phyloP scores from a whole-genome alignment of 768 basidiomycete species.

The Saitozyma podzolica region DNA sequence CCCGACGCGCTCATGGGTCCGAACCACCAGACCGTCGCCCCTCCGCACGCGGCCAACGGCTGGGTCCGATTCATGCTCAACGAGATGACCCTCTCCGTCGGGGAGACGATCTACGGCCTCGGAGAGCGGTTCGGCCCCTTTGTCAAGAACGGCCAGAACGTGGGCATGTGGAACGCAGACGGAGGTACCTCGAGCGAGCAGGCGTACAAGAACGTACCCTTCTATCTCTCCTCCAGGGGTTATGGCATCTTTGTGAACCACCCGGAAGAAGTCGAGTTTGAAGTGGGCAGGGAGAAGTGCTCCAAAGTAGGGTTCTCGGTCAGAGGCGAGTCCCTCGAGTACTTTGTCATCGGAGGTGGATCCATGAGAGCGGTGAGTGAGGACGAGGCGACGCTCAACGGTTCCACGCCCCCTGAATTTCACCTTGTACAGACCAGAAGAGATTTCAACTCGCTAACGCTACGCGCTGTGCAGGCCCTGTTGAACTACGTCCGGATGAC shows the following conservation, averaged over 20 bases:
- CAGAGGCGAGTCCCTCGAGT: constrained; percentile 65
- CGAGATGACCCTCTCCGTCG: constrained; percentile 66
- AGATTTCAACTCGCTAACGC: too few species aligned
- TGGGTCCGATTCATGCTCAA: constrained; percentile 49
- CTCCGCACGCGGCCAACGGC: constrained; percentile 38
- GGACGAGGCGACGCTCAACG: constrained; percentile 5
- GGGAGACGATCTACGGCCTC: constrained; percentile 71
- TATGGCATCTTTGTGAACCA: constrained; percentile 78
- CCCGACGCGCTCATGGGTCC: constrained; percentile 21
- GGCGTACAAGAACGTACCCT: constrained; percentile 51
- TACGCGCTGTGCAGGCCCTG: constrained; percentile 24
- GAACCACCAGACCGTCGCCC: constrained; percentile 52
- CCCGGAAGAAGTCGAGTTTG: constrained; percentile 67
- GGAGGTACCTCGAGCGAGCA: constrained; percentile 62
- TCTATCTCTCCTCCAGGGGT: constrained; percentile 55
- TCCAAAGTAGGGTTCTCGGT: constrained; percentile 62
- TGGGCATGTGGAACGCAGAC: constrained; percentile 72
- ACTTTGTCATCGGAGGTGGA: constrained; percentile 70
- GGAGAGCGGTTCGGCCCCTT: constrained; percentile 75
- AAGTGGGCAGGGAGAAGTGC: constrained; percentile 56
- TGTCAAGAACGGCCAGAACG: constrained; percentile 65
- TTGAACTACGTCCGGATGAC: constrained; percentile 31
- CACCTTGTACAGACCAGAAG: too few species aligned
- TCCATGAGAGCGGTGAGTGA: constrained; percentile 63
- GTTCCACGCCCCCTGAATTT: background rate